Evolutionary conservation across 768 basidiomycete genomes (phyloP).

Genomic region (Boletus rubroflammeus): DNA sequence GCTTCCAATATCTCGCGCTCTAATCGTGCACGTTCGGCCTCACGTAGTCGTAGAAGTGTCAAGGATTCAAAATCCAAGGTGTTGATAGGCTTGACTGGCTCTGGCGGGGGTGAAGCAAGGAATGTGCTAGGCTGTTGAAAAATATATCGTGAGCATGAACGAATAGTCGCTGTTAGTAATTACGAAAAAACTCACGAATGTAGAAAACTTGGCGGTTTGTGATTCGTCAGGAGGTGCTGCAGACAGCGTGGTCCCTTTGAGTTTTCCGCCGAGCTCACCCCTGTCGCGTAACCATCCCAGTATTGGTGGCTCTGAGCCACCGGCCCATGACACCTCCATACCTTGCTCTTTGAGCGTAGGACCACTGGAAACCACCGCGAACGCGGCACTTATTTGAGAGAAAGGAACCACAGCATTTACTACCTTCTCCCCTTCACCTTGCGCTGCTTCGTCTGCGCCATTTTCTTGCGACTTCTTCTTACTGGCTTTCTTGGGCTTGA

Average conservation of each 20-base stretch:
- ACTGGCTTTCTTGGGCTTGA: constrained; percentile 50
- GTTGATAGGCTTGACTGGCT: constrained; percentile 26
- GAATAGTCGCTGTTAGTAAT: neutral
- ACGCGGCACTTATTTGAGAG: constrained; percentile 70
- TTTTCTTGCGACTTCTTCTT: constrained; percentile 36
- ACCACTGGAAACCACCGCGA: constrained; percentile 67
- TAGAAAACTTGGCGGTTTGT: constrained; percentile 45
- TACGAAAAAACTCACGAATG: constrained; percentile 11
- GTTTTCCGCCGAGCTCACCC: constrained; percentile 51
- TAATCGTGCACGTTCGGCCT: constrained; percentile 73
- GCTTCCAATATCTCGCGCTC: constrained; percentile 74
- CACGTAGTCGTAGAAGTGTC: constrained; percentile 75
- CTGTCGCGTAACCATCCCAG: constrained; percentile 69
- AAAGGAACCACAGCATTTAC: constrained; percentile 76
- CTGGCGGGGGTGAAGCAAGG: constrained; percentile 13
- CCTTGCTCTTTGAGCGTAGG: constrained; percentile 50
- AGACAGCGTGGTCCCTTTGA: constrained; percentile 5
- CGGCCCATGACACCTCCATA: constrained; percentile 72
- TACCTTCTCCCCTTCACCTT: constrained; percentile 40
- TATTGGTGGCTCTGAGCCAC: constrained; percentile 65
- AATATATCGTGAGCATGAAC: constrained; percentile 4
- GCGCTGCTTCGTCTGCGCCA: constrained; percentile 37
- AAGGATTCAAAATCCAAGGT: constrained; percentile 75
- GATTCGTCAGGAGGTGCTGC: constrained; percentile 22
- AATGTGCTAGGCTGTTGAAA: constrained; percentile 18